Evolutionary conservation across 331 rosid genomes (phyloP).

Genomic region (Acacia concinna): DNA sequence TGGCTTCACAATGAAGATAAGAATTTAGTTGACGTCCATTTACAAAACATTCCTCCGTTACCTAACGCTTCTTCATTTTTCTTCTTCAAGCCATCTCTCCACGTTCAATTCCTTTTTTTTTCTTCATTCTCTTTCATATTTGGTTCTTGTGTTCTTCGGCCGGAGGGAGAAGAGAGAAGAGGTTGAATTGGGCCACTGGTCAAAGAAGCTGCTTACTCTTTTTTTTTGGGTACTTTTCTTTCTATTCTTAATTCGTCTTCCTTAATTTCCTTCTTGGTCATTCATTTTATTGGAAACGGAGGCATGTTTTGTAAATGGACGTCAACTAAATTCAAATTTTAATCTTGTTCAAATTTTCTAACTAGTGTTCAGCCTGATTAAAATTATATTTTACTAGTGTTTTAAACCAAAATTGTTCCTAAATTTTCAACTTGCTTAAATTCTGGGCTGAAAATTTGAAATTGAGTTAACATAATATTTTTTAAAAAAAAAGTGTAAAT

Average conservation of each 20-base stretch:
- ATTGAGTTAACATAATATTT: not conserved
- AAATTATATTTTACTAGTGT: too few relatives aligned
- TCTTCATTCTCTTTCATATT: not conserved
- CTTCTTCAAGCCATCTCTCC: not conserved
- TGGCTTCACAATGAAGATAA: conserved; percentile 7
- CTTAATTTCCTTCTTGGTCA: not conserved
- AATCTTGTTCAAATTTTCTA: too few relatives aligned
- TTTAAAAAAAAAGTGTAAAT: not conserved
- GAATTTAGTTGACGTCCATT: not conserved
- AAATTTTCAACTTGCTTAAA: not conserved
- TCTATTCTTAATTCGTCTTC: not conserved
- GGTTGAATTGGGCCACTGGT: not conserved
- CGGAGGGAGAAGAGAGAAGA: not conserved
- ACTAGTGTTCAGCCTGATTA: too few relatives aligned
- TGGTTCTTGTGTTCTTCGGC: not conserved
- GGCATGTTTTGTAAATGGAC: not conserved
- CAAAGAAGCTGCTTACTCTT: not conserved
- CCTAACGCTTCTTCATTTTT: not conserved
- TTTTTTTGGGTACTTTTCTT: not conserved
- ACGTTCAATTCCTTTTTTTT: too few relatives aligned
- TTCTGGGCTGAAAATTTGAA: not conserved
- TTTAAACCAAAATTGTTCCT: too few relatives aligned
- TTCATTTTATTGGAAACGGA: not conserved
- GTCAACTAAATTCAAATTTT: not conserved
- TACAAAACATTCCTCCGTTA: not conserved